These are phyloP conservation scores for Melanomma pulvis-pyrius DNA, from an alignment of 495 filamentous ascomycete species.

Conservation along the genomic window DNA sequence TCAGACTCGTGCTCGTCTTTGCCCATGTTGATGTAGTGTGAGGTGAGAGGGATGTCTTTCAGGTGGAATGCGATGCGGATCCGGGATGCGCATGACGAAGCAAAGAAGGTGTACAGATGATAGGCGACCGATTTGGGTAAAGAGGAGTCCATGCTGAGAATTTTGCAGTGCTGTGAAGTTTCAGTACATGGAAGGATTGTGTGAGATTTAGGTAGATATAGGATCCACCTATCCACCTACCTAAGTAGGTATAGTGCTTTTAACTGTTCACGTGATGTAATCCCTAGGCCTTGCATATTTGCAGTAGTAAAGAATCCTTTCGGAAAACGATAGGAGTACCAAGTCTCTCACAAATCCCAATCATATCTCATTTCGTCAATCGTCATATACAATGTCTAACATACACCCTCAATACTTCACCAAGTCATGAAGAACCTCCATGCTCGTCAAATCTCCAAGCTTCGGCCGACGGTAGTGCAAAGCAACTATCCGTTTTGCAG, in stretches of 20 bases:
- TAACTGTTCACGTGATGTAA: background rate
- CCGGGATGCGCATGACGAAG: slow-evolving; percentile 59
- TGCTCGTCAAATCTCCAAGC: no score
- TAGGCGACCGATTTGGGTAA: background rate
- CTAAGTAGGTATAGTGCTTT: background rate
- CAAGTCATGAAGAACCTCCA: no score
- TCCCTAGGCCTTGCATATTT: background rate
- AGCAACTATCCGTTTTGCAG: no score
- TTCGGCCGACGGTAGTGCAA: no score
- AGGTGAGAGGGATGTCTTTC: slow-evolving; percentile 50
- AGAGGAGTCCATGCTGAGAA: background rate
- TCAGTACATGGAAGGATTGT: no score
- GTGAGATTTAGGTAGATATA: no score
- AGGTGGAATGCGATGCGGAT: slow-evolving; percentile 56
- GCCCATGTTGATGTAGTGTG: slow-evolving; percentile 53
- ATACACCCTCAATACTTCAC: no score
- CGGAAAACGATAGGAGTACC: no score
- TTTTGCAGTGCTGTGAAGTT: background rate
- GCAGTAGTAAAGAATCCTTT: no score
- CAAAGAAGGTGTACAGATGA: slow-evolving; percentile 57
- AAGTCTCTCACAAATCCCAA: no score
- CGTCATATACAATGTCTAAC: no score
- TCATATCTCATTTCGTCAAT: no score
- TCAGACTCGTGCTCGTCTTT: slow-evolving; percentile 41
- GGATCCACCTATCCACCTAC: background rate